These are phyloP conservation scores for Graphilbum fragrans DNA, from an alignment of 2,329 filamentous ascomycete genomes.

Conservation along the genomic window DNA sequence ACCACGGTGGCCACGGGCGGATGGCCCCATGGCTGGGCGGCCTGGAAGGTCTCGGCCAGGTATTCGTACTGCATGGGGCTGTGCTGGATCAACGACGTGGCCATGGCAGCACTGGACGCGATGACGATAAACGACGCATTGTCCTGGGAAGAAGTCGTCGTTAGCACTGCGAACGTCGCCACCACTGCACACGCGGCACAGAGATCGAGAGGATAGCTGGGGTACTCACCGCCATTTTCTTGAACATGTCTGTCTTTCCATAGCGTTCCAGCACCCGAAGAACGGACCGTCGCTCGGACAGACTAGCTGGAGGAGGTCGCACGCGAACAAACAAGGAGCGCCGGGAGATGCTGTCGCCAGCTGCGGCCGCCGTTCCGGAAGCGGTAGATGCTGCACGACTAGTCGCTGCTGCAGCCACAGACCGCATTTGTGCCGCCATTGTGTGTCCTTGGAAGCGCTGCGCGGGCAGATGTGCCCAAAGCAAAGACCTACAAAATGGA, in stretches of 20 bases:
- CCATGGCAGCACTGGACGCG: constrained; percentile 26
- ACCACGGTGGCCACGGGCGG: constrained; percentile 9
- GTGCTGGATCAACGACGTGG: constrained; percentile 23
- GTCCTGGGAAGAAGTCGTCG: constrained; percentile 21
- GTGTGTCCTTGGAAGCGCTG: too few species aligned
- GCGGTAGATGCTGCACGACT: background rate
- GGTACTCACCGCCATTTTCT: constrained; percentile 29
- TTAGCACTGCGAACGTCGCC: background rate
- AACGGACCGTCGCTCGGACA: constrained; percentile 43
- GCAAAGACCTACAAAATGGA: too few species aligned
- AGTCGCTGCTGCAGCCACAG: background rate
- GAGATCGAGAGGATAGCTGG: too few species aligned
- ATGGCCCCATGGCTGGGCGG: constrained; percentile 9
- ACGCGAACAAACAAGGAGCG: constrained; percentile 34
- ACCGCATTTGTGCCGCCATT: constrained; percentile 1
- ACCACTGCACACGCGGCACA: too few species aligned
- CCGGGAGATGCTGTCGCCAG: constrained; percentile 3
- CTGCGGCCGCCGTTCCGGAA: background rate
- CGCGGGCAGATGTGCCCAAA: too few species aligned
- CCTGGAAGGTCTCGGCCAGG: constrained; percentile 14
- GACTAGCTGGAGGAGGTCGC: constrained; percentile 34
- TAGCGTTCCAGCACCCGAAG: constrained; percentile 37
- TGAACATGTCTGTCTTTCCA: constrained; percentile 40
- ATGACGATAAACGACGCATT: constrained; percentile 38
- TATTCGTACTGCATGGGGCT: constrained; percentile 37